phyloP scores from a whole-genome alignment of 768 basidiomycete species.

The Dentipellis sp. region DNA sequence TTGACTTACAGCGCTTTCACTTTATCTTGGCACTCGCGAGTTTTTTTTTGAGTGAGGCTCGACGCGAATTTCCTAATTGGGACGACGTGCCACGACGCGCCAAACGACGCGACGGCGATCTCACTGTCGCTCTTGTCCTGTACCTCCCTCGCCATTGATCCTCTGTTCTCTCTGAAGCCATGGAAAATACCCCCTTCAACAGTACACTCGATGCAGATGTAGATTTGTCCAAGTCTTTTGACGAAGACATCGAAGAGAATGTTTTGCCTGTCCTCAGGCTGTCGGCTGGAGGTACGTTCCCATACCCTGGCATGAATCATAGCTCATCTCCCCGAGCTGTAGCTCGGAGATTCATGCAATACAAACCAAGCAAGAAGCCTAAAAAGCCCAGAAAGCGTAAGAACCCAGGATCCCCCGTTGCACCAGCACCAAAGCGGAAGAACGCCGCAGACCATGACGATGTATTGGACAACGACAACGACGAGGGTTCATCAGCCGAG shows the following conservation, averaged over 20 bases:
- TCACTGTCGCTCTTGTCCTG: neutral
- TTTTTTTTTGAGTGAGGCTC: neutral
- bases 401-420: neutral
- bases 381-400: neutral
- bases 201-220: neutral
- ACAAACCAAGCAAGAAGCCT: neutral
- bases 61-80: neutral
- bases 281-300: neutral
- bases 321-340: neutral
- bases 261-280: neutral
- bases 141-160: neutral
- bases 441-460: too few species aligned
- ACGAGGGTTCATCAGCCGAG: too few species aligned
- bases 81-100: neutral
- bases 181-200: neutral
- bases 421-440: neutral
- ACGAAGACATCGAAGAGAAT: neutral
- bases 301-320: neutral
- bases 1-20: neutral
- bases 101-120: neutral
- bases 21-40: neutral
- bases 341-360: neutral
- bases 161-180: neutral
- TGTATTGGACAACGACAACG: too few species aligned
- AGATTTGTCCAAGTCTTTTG: neutral